Evolutionary conservation across 2,329 filamentous ascomycete genomes (phyloP).

Genomic region (Alternaria infectoria): DNA sequence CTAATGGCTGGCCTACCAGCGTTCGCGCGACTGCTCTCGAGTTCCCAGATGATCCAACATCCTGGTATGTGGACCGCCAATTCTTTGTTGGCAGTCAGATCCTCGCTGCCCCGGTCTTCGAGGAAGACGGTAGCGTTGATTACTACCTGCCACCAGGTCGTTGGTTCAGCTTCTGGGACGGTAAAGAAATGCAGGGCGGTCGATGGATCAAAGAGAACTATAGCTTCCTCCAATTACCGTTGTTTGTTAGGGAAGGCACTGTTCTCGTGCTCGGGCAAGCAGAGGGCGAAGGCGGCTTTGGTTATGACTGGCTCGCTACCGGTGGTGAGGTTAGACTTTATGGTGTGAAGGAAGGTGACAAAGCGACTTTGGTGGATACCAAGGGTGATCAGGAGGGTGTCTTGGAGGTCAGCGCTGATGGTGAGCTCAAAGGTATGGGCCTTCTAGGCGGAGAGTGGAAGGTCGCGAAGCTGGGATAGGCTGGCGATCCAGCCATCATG

Average conservation of each 20-base stretch:
- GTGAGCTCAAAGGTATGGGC: slow-evolving; percentile 38
- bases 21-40: slow-evolving; percentile 71
- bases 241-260: slow-evolving; percentile 51
- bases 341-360: slow-evolving; percentile 43
- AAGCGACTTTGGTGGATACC: slow-evolving; percentile 44
- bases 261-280: slow-evolving; percentile 50
- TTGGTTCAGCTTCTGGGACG: slow-evolving; percentile 60
- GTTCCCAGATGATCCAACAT: slow-evolving; percentile 72
- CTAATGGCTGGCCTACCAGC: slow-evolving; percentile 64
- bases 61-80: slow-evolving; percentile 71
- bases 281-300: slow-evolving; percentile 47
- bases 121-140: slow-evolving; percentile 67
- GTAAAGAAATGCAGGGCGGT: slow-evolving; percentile 50
- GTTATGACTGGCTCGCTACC: slow-evolving; percentile 50
- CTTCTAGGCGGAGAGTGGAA: slow-evolving; percentile 45
- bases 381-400: slow-evolving; percentile 39
- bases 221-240: slow-evolving; percentile 49
- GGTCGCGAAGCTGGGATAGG: slow-evolving; percentile 35
- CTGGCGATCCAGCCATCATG: neutral
- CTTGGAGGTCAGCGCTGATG: slow-evolving; percentile 37
- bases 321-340: slow-evolving; percentile 49
- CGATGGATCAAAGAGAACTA: slow-evolving; percentile 54
- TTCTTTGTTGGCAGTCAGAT: slow-evolving; percentile 74
- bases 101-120: slow-evolving; percentile 69
- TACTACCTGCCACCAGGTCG: slow-evolving; percentile 67